phyloP scores from a whole-genome alignment of 305 asterid species.

The Nicotiana rustica region DNA sequence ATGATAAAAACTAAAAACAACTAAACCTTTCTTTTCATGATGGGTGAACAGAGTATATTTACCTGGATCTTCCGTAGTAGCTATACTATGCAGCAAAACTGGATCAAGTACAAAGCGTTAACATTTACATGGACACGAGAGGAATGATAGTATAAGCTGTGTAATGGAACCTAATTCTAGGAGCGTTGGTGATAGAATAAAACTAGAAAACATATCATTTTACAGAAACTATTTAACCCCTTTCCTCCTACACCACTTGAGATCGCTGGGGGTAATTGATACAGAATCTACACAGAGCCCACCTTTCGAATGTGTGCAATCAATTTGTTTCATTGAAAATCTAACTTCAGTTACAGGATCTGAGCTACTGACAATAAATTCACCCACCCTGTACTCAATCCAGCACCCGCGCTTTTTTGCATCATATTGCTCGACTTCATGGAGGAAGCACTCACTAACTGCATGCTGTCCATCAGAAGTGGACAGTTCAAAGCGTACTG shows the following conservation, averaged over 20 bases:
- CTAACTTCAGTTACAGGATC: conserved; percentile 71
- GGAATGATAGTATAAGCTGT: conserved; percentile 15
- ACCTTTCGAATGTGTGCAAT: conserved; percentile 97
- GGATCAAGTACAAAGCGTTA: conserved; percentile 25
- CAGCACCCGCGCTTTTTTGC: conserved; percentile 82
- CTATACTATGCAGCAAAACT: conserved; percentile 13
- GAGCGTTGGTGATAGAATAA: background rate
- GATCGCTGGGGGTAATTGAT: conserved; percentile 67
- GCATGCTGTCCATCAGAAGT: conserved; percentile 92
- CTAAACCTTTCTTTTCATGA: background rate
- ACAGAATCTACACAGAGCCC: conserved; percentile 93
- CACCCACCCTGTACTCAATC: conserved; percentile 91
- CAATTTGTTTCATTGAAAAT: conserved; percentile 96
- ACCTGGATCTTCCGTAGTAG: background rate
- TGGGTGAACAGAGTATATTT: background rate
- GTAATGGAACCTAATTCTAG: conserved; percentile 27
- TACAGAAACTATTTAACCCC: conserved; percentile 50
- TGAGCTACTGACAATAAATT: conserved; percentile 67
- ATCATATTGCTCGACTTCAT: conserved; percentile 65
- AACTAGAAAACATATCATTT: conserved; percentile 35
- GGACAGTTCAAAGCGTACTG: conserved; percentile 71
- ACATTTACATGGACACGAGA: conserved; percentile 26
- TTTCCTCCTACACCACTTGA: conserved; percentile 57
- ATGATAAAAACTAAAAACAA: background rate
- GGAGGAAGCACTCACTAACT: conserved; percentile 69